Percentiles rank a stretch among this genome's conserved stretches.
phyloP scores from a whole-genome alignment of 495 filamentous ascomycete species.

The Trichoderma asperelloides region DNA sequence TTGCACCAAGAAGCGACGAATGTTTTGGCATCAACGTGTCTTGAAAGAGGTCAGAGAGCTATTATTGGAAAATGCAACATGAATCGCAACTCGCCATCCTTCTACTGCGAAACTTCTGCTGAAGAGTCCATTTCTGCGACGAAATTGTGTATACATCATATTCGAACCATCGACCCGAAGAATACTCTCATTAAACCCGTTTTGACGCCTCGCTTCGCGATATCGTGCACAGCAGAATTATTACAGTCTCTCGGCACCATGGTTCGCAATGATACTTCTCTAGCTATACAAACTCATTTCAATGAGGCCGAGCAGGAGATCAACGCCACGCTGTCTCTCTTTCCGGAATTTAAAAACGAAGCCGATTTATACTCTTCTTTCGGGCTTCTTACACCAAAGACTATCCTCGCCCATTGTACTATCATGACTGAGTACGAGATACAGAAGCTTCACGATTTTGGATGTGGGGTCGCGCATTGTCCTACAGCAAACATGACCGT shows the following conservation, averaged over 20 bases:
- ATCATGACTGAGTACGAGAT: constrained; percentile 49
- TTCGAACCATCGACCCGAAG: constrained; percentile 33
- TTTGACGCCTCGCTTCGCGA: constrained; percentile 57
- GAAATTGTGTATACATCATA: constrained; percentile 40
- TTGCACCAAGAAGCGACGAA: constrained; percentile 48
- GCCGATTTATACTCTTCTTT: constrained; percentile 47
- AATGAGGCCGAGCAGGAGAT: constrained; percentile 53
- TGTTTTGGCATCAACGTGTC: constrained; percentile 51
- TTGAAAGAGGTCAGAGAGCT: constrained; percentile 50
- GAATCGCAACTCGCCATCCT: constrained; percentile 51
- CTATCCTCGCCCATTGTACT: constrained; percentile 58
- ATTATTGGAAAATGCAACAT: constrained; percentile 60
- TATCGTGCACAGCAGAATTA: constrained; percentile 45
- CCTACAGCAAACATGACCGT: constrained; percentile 57
- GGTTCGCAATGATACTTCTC: constrained; percentile 36
- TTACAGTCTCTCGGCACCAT: constrained; percentile 45
- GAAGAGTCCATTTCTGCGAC: constrained; percentile 44
- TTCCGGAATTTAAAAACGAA: constrained; percentile 44
- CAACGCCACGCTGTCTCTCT: constrained; percentile 37
- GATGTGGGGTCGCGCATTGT: constrained; percentile 54
- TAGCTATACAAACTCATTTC: constrained; percentile 59
- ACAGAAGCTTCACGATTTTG: constrained; percentile 30
- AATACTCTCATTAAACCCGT: constrained; percentile 44
- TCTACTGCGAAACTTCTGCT: constrained; percentile 45
- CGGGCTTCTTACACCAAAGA: constrained; percentile 43